Evolutionary conservation across 768 basidiomycete species (phyloP), one percentile per base, ranked within the genome.

Genomic region (Auriscalpium vulgare): DNA sequence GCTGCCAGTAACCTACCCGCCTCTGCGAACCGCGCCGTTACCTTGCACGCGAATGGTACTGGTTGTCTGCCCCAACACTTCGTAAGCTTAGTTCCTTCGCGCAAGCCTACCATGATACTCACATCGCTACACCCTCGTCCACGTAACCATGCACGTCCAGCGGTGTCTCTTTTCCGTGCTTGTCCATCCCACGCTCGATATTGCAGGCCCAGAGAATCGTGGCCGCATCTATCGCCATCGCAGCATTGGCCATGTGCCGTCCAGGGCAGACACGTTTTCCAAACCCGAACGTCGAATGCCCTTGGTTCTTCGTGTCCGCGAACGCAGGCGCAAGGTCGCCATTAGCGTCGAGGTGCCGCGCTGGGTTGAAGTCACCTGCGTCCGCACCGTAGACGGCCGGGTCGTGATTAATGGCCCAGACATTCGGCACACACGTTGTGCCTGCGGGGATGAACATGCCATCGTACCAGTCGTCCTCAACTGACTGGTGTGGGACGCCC

Each of bases 371-470:
- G 5, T 47, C 44, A 2, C 53, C 54, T 8, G 59, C 58, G 37
- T 65, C 57, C 5, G 55, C 50, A 14, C 57, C 58, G 36, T 46
- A 65, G 1, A 54, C 11, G 7, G 45, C 48, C 6, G 40, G 40
- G 14, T 58, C 44, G 11, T 51, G 47, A 50, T 57, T 50, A 13
- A 56, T 46, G 4, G 37, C 37, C 55, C 61, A 59, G 35, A 45
- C 9, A 44, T 71, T 72, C 8, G 64, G 59, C 11, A 72, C 53
- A 23, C 71, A 62, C 1, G 69, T 62, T 1, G 71, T 68, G 10
- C 71, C 73, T 29, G 65, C 68, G 1, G 74, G 73, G 16, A 75
- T 72, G 52, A 63, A 59, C 48, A 57, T 58, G 4, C 59, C 66
- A 46, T 62, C 55, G 46, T 70, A 71, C 50, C 50, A 62, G 50